These are phyloP conservation scores for Anethum foeniculum DNA, from an alignment of 140 eudicot species.

Conservation along the genomic window DNA sequence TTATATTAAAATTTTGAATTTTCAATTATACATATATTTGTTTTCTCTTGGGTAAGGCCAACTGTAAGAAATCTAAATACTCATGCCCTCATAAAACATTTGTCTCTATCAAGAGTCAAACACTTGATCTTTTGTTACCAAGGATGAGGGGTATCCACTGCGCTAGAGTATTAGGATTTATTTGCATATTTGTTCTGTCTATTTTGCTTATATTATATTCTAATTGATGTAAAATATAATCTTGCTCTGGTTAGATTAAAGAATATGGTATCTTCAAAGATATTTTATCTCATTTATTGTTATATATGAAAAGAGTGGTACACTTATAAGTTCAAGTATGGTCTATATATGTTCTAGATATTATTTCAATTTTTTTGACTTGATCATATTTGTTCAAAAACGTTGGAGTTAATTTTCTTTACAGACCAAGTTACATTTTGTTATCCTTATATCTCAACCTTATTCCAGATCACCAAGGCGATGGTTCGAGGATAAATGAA, in stretches of 20 bases:
- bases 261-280: background rate
- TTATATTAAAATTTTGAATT: background rate
- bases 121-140: background rate
- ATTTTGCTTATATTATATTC: background rate
- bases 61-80: too few species aligned
- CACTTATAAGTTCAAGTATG: background rate
- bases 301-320: background rate
- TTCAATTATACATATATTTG: background rate
- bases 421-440: background rate
- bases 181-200: background rate
- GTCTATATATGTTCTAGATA: background rate
- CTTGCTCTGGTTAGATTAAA: background rate
- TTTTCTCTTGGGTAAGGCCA: background rate
- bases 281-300: background rate
- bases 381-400: background rate
- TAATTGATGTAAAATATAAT: background rate
- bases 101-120: background rate
- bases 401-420: background rate
- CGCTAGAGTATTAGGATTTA: background rate
- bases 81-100: background rate
- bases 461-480: background rate
- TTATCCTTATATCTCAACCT: background rate
- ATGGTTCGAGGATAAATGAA: background rate
- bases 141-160: background rate
- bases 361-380: background rate